These are phyloP conservation scores for Trypanosoma melophagium DNA, from an alignment of 208 protist species.

Conservation along the genomic window DNA sequence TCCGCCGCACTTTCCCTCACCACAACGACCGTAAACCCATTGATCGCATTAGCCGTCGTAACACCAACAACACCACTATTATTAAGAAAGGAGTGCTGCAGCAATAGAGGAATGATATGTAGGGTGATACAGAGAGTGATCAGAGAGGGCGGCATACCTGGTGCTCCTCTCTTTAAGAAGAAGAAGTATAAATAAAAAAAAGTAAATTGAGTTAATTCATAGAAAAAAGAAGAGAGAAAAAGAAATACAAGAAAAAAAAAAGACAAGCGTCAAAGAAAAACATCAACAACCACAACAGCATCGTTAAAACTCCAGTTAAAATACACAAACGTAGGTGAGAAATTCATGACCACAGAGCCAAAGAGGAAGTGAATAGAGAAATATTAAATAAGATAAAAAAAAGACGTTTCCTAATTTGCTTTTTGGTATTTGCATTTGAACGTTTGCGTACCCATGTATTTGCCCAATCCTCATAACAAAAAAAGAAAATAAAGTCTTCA, in stretches of 20 bases:
- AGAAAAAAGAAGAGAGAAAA: constrained; percentile 10
- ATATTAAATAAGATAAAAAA: not conserved
- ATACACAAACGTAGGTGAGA: not conserved
- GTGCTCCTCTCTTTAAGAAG: not conserved
- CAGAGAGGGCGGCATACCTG: not conserved
- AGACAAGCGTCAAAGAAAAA: constrained; percentile 15
- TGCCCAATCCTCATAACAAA: no score
- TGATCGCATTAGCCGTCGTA: not conserved
- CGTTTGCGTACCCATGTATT: no score
- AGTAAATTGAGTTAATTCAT: not conserved
- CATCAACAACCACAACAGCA: not conserved
- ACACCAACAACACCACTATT: not conserved
- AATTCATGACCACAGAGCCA: not conserved
- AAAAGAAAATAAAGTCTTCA: no score
- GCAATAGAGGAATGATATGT: not conserved
- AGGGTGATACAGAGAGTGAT: not conserved
- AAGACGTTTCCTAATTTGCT: no score
- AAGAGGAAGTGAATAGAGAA: not conserved
- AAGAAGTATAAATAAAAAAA: not conserved
- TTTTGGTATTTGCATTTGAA: no score
- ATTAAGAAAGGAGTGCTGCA: constrained; percentile 5
- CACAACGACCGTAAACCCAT: constrained; percentile 23
- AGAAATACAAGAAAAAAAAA: constrained; percentile 10
- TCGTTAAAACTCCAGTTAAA: not conserved
- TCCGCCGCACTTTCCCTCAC: constrained; percentile 7